phyloP scores from a whole-genome alignment of 257 asterid species.

The Penstemon barbatus region DNA sequence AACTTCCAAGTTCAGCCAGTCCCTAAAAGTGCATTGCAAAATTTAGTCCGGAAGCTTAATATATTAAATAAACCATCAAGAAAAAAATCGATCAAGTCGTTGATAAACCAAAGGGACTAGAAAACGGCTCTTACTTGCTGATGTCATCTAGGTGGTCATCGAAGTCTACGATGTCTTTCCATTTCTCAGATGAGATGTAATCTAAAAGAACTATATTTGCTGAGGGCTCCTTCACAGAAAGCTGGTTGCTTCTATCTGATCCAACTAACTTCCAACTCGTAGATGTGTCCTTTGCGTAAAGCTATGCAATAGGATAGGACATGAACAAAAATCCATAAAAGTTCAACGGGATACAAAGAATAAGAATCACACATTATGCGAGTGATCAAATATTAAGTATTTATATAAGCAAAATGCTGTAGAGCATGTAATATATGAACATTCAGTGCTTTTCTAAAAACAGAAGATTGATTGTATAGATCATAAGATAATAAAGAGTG shows the following conservation, averaged over 20 bases:
- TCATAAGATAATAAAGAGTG: background rate
- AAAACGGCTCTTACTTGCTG: constrained; percentile 64
- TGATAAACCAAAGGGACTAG: constrained; percentile 3
- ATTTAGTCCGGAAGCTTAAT: constrained; percentile 12
- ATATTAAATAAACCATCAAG: background rate
- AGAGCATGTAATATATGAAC: background rate
- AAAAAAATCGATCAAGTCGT: background rate
- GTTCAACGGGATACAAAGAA: too few species aligned
- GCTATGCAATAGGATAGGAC: constrained; percentile 41
- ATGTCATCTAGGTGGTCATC: constrained; percentile 95
- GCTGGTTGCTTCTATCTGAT: constrained; percentile 57
- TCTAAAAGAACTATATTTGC: constrained; percentile 79
- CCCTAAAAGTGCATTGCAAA: constrained; percentile 45
- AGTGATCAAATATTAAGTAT: background rate
- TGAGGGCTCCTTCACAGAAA: constrained; percentile 74
- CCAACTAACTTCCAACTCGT: constrained; percentile 81
- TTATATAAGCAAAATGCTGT: background rate
- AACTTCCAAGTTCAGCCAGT: constrained; percentile 63
- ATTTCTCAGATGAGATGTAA: constrained; percentile 78
- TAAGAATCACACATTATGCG: background rate
- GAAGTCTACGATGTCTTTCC: constrained; percentile 75
- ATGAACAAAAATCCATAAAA: background rate
- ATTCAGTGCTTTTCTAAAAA: background rate
- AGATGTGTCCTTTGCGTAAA: constrained; percentile 78
- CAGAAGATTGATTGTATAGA: too few species aligned